Base-by-base conservation (phyloP, 352 stramenopile species). In the Pilasporangium apinafurcum region DNA sequence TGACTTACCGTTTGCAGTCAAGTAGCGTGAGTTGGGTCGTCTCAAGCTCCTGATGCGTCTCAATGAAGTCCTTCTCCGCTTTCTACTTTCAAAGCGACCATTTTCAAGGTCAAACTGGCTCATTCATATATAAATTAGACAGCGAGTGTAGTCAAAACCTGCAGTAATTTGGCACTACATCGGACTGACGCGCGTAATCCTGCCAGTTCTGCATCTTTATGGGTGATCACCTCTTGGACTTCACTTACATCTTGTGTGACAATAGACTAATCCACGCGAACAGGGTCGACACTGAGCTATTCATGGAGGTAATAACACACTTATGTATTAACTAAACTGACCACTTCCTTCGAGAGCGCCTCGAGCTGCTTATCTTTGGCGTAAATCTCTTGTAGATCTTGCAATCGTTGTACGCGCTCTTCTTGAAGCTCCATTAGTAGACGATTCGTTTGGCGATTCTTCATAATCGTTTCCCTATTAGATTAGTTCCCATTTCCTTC, bases 301-400 rank as follows among this genome's bases (percentile, higher is more conserved):
- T 9, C 37, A 44, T 1, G 43, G 17, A 36, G 12, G 22, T 29
- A 26, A 14, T 21, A 10, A 10, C 13, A 13, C 26, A 7, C 4
- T 37, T 25, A 35, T 42, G 8, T 22, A 20, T 27, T 9, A 3
- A 1, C 7, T 10, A 6, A 13, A 39, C 56, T 6, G 35, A 88
- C 76, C 52, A 83, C 72, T 74, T 85, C 73, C 17, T 33, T 59
- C 3, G 65, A 42, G 10, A 89, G 42, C 12, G 76, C 59, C 30
- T 84, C 76, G 7, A 89, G 47, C 24, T 81, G 61, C 41, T 86
- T 89, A 33, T 89, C 73, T 43, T 89, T 89, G 10, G 72, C 59
- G 40, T 89, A 89, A 45, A 89, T 89, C 44, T 89, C 76, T 35
- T 89, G 67, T 6, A 86, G 52, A 55, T 89, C 76, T 32, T 89